These are phyloP conservation scores for Clarkia xantiana DNA, from an alignment of 345 rosid species.

Conservation along the genomic window DNA sequence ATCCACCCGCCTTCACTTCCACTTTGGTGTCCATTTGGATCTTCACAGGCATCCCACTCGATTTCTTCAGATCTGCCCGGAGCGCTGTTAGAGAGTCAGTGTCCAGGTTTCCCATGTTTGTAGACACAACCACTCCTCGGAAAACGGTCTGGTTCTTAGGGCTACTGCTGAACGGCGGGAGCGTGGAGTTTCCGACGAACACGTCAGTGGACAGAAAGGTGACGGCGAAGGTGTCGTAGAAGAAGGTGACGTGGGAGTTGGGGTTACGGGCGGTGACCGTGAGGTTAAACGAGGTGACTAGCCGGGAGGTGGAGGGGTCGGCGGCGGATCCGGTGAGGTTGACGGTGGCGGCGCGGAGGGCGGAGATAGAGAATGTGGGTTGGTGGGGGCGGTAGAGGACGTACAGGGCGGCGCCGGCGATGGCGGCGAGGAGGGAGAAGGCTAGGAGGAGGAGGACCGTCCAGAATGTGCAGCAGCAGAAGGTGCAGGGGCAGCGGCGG, in stretches of 20 bases:
- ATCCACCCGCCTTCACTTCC: conserved; percentile 36
- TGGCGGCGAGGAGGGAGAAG: conserved; percentile 26
- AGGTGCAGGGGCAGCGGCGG: conserved; percentile 5
- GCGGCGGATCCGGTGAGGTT: conserved; percentile 41
- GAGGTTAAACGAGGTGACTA: conserved; percentile 61
- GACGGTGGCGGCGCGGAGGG: conserved; percentile 33
- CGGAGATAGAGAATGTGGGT: conserved; percentile 30
- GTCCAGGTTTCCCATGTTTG: conserved; percentile 45
- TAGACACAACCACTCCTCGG: conserved; percentile 34
- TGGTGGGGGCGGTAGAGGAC: conserved; percentile 61
- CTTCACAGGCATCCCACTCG: conserved; percentile 30
- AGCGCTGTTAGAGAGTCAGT: conserved; percentile 39
- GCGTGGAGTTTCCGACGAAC: conserved; percentile 55
- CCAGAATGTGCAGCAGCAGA: too few relatives aligned
- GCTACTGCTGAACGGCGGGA: conserved; percentile 39
- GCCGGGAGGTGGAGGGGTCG: conserved; percentile 49
- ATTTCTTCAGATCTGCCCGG: conserved; percentile 66
- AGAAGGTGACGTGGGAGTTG: conserved; percentile 55
- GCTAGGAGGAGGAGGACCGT: conserved; percentile 19
- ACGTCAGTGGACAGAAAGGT: conserved; percentile 26
- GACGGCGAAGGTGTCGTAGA: conserved; percentile 47
- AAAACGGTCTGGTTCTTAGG: conserved; percentile 53
- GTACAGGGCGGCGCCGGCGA: conserved; percentile 25
- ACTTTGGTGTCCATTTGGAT: conserved; percentile 54
- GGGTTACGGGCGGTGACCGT: conserved; percentile 66